phyloP scores from a whole-genome alignment of 176 grass and related monocot species.

The Lolium rigidum region DNA sequence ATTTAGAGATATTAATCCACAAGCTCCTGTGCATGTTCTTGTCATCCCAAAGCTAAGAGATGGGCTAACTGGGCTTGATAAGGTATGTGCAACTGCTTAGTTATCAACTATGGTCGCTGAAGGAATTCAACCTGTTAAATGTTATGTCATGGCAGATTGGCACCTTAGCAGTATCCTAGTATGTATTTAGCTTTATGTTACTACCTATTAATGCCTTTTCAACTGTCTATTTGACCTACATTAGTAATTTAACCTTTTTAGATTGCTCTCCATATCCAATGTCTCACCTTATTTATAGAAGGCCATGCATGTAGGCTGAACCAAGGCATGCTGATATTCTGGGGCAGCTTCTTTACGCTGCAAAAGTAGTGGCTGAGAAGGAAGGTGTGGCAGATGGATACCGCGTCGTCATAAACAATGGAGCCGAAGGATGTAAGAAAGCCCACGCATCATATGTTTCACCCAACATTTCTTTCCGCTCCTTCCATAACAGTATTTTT shows the following conservation, averaged over 20 bases:
- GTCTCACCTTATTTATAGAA: neutral
- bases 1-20: conserved; percentile 87
- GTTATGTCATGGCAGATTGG: neutral
- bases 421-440: conserved; percentile 80
- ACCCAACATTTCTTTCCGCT: neutral
- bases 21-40: conserved; percentile 89
- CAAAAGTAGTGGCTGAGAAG: conserved; percentile 87
- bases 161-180: no score
- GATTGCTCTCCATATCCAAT: neutral
- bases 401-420: conserved; percentile 89
- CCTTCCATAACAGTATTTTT: neutral
- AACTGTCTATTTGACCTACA: neutral
- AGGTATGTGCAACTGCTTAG: conserved; percentile 42
- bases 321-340: conserved; percentile 79
- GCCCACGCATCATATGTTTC: neutral
- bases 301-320: conserved; percentile 62
- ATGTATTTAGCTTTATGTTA: neutral
- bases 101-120: neutral
- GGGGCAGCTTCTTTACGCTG: conserved; percentile 79
- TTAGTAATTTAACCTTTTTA: neutral
- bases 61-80: conserved; percentile 74
- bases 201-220: neutral
- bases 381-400: conserved; percentile 79
- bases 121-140: neutral
- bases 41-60: conserved; percentile 85